Base-by-base conservation (phyloP, 345 rosid species). In the Citrus hindsii region DNA sequence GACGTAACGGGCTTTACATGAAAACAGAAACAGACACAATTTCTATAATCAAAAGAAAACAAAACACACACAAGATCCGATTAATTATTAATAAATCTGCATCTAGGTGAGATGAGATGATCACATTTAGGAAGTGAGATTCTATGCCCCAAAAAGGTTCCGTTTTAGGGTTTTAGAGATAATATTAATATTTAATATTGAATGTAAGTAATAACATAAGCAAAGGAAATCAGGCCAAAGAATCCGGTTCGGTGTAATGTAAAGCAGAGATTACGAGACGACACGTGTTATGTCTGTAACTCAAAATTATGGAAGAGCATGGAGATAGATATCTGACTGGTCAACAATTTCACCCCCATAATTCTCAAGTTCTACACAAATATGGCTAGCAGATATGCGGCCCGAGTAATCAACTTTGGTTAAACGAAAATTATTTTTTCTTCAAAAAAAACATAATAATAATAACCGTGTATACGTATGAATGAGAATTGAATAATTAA, bases 281-380 rank as follows among this genome's bases (percentile, higher is more conserved):
- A 87, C 92, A 87, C 89, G 86, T 89, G 92, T 70, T 77, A 59
- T 86, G 87, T 82, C 79, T 25, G 73, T 75, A 73, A 71, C 80
- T 79, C 16, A 64, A 58, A 69, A 35, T 77, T 69, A 22, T 79
- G 84, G 81, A 67, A 46, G 69, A 38, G 76, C 10, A 48, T 61
- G 75, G 71, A 24, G 18, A 46, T 46, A 30, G 10, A 21, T 21
- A 7, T 77, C 83, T 76, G 75, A 77, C 83, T 51, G 80, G 83
- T 84, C 84, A 79, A 83, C 84, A 84, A 80, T 73, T 55, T 75
- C 82, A 28, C 59, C 22, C 42, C 38, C 66, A 73, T 42, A 27
- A 9, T 46, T 46, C 51, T 46, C 51, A 13, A 10, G 18, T 46
- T 3, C 14, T 46, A 46, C 51, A 42, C 63, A 9, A 16, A 21